These are phyloP conservation scores for Fusarium tupiense DNA, from an alignment of 2,329 filamentous ascomycete genomes.

Conservation along the genomic window DNA sequence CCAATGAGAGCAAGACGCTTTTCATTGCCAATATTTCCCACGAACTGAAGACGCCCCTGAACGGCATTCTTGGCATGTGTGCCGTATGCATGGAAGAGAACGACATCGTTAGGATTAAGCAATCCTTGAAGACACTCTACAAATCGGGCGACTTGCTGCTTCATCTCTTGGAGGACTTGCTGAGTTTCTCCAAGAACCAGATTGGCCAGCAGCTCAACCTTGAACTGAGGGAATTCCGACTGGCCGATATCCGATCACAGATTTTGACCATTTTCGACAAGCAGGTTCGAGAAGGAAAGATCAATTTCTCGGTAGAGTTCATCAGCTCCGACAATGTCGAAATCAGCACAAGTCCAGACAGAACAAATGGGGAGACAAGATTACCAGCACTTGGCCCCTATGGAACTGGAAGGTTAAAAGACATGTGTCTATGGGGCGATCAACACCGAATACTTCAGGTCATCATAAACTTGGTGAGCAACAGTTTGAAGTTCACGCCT, in stretches of 20 bases:
- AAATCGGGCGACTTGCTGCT: constrained; percentile 77
- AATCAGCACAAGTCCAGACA: constrained; percentile 46
- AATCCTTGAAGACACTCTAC: constrained; percentile 87
- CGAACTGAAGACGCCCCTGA: constrained; percentile 91
- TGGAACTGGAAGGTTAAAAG: constrained; percentile 75
- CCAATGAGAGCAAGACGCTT: constrained; percentile 95
- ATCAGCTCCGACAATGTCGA: constrained; percentile 51
- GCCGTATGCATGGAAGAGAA: constrained; percentile 93
- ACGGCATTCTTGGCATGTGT: constrained; percentile 95
- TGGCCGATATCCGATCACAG: constrained; percentile 87
- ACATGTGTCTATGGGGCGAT: constrained; percentile 93
- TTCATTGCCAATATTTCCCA: constrained; percentile 95
- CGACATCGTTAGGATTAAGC: constrained; percentile 79
- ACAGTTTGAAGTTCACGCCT: constrained; percentile 91
- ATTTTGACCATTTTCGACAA: constrained; percentile 89
- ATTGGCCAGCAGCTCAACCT: constrained; percentile 85
- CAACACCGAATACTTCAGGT: constrained; percentile 91
- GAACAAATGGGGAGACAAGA: constrained; percentile 47
- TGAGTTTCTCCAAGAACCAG: constrained; percentile 96
- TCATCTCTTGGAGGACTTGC: constrained; percentile 86
- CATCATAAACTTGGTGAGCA: constrained; percentile 93
- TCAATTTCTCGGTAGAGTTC: constrained; percentile 78
- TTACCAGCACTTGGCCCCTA: constrained; percentile 70
- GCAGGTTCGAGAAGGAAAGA: constrained; percentile 82
- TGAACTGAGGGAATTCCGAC: constrained; percentile 84